These are phyloP conservation scores for Alternaria sp. DNA, from an alignment of 2,329 filamentous ascomycete species.

Conservation along the genomic window DNA sequence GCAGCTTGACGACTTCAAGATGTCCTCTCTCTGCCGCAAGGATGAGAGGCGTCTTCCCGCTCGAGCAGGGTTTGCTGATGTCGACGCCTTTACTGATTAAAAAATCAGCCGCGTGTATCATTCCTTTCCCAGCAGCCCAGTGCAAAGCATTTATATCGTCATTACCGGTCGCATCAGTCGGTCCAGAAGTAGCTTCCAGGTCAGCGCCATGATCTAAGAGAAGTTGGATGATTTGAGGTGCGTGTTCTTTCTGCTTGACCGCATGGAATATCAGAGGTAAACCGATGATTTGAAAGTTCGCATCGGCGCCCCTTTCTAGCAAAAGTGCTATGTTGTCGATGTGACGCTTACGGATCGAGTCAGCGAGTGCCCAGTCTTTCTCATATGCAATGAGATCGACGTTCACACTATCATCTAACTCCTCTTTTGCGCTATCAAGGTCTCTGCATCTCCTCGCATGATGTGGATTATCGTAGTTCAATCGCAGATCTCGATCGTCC, in stretches of 20 bases:
- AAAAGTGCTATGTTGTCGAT: slow-evolving; percentile 22
- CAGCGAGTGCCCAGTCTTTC: slow-evolving; percentile 20
- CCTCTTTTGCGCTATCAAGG: slow-evolving; percentile 12
- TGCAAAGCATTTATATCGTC: slow-evolving; percentile 27
- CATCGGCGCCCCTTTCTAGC: slow-evolving; percentile 23
- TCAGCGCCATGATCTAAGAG: slow-evolving; percentile 29
- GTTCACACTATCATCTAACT: slow-evolving; percentile 18
- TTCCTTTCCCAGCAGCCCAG: slow-evolving; percentile 27
- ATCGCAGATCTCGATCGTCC: background rate
- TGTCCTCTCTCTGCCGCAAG: slow-evolving; percentile 32
- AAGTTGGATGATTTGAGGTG: slow-evolving; percentile 25
- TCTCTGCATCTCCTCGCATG: slow-evolving; percentile 18
- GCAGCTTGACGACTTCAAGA: slow-evolving; percentile 19
- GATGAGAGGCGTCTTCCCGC: slow-evolving; percentile 30
- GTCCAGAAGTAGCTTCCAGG: slow-evolving; percentile 13
- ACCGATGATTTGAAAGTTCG: slow-evolving; percentile 11
- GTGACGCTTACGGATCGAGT: slow-evolving; percentile 23
- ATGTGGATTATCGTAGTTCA: slow-evolving; percentile 5
- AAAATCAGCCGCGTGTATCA: slow-evolving; percentile 25
- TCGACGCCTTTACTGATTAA: slow-evolving; percentile 27
- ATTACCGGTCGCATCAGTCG: background rate
- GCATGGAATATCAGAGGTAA: slow-evolving; percentile 26
- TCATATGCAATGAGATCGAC: slow-evolving; percentile 16
- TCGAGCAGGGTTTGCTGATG: slow-evolving; percentile 22
- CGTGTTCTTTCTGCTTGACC: slow-evolving; percentile 6